phyloP scores from a whole-genome alignment of 495 filamentous ascomycete genomes.

The Paragyromitra xinjiangensis region DNA sequence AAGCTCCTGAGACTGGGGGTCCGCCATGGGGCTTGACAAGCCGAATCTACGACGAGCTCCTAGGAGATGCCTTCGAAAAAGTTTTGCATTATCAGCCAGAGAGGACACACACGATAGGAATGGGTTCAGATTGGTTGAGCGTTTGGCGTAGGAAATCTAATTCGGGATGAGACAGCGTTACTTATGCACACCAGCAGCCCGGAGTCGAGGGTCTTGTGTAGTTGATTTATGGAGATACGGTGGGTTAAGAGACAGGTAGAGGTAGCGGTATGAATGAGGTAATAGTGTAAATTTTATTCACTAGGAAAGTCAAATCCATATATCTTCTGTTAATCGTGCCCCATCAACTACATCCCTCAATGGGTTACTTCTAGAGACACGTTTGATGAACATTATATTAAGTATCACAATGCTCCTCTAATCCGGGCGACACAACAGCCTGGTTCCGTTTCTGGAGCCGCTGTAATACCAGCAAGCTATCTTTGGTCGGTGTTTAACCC shows the following conservation, averaged over 20 bases:
- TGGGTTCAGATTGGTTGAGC: conserved; percentile 69
- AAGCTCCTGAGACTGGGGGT: conserved; percentile 68
- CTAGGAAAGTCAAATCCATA: too few species aligned
- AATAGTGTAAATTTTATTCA: too few species aligned
- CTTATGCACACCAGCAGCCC: background rate
- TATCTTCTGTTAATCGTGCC: too few species aligned
- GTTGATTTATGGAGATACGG: background rate
- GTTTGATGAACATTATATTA: too few species aligned
- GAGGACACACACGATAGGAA: conserved; percentile 73
- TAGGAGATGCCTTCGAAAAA: conserved; percentile 63
- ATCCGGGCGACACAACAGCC: too few species aligned
- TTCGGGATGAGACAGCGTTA: background rate
- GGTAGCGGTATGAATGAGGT: too few species aligned
- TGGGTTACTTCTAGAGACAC: too few species aligned
- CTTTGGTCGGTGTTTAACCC: background rate
- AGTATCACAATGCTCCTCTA: too few species aligned
- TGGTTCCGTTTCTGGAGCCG: background rate
- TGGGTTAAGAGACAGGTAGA: too few species aligned
- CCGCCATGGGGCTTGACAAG: conserved; percentile 75
- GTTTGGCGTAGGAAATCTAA: conserved; percentile 61
- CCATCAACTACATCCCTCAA: too few species aligned
- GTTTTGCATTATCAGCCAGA: conserved; percentile 72
- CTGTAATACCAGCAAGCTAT: background rate
- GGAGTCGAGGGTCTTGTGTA: background rate
- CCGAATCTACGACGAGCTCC: conserved; percentile 69